A percentile compares a stretch with the other conserved stretches of the same genome.
These are phyloP conservation scores for Ceratobasidium sp. DNA, from an alignment of 1,284 basidiomycete species.

Conservation along the genomic window DNA sequence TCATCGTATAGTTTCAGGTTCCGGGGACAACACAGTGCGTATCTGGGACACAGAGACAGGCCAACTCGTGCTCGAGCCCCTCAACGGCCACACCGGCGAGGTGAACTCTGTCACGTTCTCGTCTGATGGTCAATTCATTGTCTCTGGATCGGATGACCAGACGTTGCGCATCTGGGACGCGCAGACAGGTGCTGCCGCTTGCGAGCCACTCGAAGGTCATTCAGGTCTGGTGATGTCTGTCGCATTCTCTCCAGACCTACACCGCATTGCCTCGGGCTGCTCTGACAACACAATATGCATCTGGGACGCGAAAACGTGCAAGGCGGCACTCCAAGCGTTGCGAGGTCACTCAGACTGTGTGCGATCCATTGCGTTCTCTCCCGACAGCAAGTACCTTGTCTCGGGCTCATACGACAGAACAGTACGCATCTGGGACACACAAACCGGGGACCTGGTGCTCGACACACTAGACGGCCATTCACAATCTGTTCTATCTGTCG, in stretches of 20 bases:
- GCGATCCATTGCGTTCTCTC: conserved; percentile 59
- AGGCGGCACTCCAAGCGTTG: not conserved
- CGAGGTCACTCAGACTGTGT: not conserved
- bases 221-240: not conserved
- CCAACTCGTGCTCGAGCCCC: not conserved
- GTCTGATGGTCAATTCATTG: conserved; percentile 23
- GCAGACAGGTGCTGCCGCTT: not conserved
- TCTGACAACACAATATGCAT: not conserved
- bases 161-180: conserved; percentile 38
- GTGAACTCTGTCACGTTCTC: conserved; percentile 33
- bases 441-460: not conserved
- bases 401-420: conserved; percentile 38
- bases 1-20: conserved; percentile 12
- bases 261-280: conserved; percentile 19
- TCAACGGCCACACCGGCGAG: conserved; percentile 11
- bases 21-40: conserved; percentile 17
- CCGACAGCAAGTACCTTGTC: conserved; percentile 47
- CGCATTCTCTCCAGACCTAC: conserved; percentile 8
- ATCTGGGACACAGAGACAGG: conserved; percentile 35
- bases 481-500: conserved; percentile 52
- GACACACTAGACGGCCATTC: conserved; percentile 58
- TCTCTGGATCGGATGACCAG: conserved; percentile 24
- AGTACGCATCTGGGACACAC: conserved; percentile 43
- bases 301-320: not conserved
- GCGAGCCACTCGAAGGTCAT: not conserved